Evolutionary conservation across 1,284 basidiomycete genomes (phyloP).

Genomic region (Afroboletus lepidellus): DNA sequence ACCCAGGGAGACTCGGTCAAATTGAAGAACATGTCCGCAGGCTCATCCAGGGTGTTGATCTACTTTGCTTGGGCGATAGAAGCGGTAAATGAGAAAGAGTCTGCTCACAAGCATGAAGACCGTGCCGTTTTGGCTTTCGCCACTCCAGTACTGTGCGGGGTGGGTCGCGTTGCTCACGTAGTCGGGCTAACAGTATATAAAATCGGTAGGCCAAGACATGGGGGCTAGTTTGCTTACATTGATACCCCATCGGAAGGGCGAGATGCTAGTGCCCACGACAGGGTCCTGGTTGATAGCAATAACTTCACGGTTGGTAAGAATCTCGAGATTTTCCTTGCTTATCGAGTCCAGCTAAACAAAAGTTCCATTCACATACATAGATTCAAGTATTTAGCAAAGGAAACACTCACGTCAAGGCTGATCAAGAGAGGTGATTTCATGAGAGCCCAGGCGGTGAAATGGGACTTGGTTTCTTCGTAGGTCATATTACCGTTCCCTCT

Average conservation of each 20-base stretch:
- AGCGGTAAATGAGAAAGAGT: neutral
- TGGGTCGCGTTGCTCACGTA: conserved; percentile 49
- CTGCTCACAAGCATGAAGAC: conserved; percentile 52
- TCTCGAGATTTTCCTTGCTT: conserved; percentile 47
- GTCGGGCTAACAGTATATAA: conserved; percentile 41
- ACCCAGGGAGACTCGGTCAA: conserved; percentile 71
- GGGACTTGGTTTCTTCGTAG: conserved; percentile 44
- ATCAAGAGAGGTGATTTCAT: conserved; percentile 50
- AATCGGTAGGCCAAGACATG: neutral
- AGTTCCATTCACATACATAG: neutral
- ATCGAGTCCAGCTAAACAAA: conserved; percentile 46
- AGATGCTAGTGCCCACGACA: conserved; percentile 34
- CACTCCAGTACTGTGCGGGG: conserved; percentile 62
- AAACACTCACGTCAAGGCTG: conserved; percentile 41
- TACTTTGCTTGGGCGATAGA: conserved; percentile 19
- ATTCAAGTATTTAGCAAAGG: neutral
- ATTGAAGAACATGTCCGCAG: conserved; percentile 54
- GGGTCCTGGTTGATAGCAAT: conserved; percentile 70
- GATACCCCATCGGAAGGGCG: conserved; percentile 59
- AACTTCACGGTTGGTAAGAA: conserved; percentile 62
- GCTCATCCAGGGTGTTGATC: conserved; percentile 53
- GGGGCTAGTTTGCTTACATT: conserved; percentile 40
- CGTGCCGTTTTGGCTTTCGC: conserved; percentile 52
- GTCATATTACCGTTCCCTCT: conserved; percentile 45
- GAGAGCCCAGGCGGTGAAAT: conserved; percentile 50